Evolutionary conservation across 108 stramenopile species (phyloP), one percentile per base, ranked within the genome.

Genomic region (Nitzschia palea): DNA sequence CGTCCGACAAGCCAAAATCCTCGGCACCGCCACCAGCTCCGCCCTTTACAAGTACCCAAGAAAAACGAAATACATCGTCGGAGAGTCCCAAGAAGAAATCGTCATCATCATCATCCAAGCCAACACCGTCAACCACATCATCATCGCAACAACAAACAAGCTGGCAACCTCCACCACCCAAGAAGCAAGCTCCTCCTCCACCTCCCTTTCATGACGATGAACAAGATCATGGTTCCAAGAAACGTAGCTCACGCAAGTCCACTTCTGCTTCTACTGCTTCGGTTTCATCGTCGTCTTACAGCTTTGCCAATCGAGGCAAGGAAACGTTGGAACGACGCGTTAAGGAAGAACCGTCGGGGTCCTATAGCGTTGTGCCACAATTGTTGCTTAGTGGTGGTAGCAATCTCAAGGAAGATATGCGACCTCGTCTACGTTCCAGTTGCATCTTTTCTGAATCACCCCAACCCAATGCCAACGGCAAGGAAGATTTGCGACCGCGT

Each of bases 141-240:
- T n/a, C n/a, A n/a, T n/a, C n/a, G n/a, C n/a, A n/a, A n/a, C n/a
- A n/a, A n/a, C n/a, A n/a, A n/a, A 48, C 47, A 5, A 48, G 17
- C n/a, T 48, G 47, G 47, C 15, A 18, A 20, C 47, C 47, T 4
- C 9, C 47, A n/a, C 17, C 47, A 48, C 47, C 47, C 47, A 48
- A 48, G 47, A 48, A 48, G n/a, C 47, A 48, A 20, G 47, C 47
- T 18, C 47, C 47, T 18, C 47, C 47, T 20, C 47, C 47, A 18
- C 47, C 47, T 5, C 47, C 47, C 47, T 48, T 48, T 48, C 18
- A 48, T 18, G 47, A 8, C 47, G 47, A 48, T 20, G 47, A 48
- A 20, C 17, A 48, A 12, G 4, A 48, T 20, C 17, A 10, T 20
- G n/a, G n/a, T n/a, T n/a, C n/a, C n/a, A n/a, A n/a, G n/a, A 8